Conservation (phyloP, 441 rosid genomes). For the Viola pubescens region DNA sequence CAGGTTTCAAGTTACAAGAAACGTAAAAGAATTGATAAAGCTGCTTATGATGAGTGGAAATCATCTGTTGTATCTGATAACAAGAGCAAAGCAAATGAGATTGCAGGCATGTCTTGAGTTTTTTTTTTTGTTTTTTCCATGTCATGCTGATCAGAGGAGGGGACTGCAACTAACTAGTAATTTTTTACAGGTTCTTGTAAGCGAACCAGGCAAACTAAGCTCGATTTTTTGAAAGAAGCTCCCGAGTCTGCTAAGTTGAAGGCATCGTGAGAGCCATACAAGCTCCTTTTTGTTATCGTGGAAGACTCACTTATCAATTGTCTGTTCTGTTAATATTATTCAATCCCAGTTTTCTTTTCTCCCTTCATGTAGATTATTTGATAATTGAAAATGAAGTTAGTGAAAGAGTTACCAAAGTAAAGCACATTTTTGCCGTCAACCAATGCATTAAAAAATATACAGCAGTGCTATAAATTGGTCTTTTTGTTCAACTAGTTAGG, state of each 20-base stretch:
- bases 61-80: constrained; percentile 53
- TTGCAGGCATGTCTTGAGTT: neutral
- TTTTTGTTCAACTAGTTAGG: too few relatives aligned
- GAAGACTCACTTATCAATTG: neutral
- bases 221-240: constrained; percentile 40
- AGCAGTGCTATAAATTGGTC: too few relatives aligned
- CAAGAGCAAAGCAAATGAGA: constrained; percentile 43
- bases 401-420: too few relatives aligned
- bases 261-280: constrained; percentile 17
- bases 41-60: constrained; percentile 70
- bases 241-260: constrained; percentile 34
- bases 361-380: too few relatives aligned
- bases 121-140: neutral
- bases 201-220: constrained; percentile 54
- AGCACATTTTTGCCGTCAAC: too few relatives aligned
- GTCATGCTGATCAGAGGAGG: neutral
- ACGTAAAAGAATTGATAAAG: constrained; percentile 51
- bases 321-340: neutral
- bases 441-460: too few relatives aligned
- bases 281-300: neutral
- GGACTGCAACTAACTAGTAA: neutral
- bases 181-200: constrained; percentile 41
- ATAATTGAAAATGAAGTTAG: too few relatives aligned
- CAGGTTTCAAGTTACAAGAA: constrained; percentile 65
- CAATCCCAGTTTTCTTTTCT: too few relatives aligned